Base-by-base conservation (phyloP, 495 filamentous ascomycete species). In the Aspergillus nanangensis region DNA sequence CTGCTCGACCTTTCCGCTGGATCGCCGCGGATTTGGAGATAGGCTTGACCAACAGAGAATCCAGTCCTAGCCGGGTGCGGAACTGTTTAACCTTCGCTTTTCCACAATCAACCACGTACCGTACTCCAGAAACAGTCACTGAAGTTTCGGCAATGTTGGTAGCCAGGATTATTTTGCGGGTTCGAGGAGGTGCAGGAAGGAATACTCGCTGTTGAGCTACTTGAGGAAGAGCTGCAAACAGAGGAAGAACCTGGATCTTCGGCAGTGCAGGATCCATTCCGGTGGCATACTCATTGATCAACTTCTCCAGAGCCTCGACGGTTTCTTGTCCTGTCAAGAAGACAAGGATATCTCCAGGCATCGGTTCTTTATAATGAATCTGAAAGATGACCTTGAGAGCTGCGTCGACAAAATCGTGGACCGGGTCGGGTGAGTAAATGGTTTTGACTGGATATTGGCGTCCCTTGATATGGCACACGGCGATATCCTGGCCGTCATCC, bases 131-230 rank as follows among this genome's bases (percentile, higher is more conserved):
- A 0, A 99, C 90, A 0, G 94, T 99, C 43, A 99, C 85, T 1
- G 94, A 99, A 0, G 94, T 97, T 57, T 99, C 94, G 18, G 94
- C 94, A 51, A 99, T 96, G 62, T 99, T 99, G 11, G 94, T 99
- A 0, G 90, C 80, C 3, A 99, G 74, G 9, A 99, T 88, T 7
- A 99, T 67, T 55, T 97, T 99, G 31, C 94, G 78, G 0, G 86
- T 95, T 15, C 74, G 72, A 8, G 80, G 77, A 1, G 87, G 84
- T 21, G 88, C 74, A 5, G 84, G 87, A 19, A 81, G 72, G 58
- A 99, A 99, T 19, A 91, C 87, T 15, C 81, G 75, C 53, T 95
- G 87, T 55, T 99, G 94, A 1, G 84, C 83, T 48, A 76, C 73
- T 46, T 90, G 86, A 8, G 86, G 78, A 7, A 89, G 71, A 11